Evolutionary conservation across 129 eudicot genomes (phyloP).

Genomic region (Glebionis coronaria): DNA sequence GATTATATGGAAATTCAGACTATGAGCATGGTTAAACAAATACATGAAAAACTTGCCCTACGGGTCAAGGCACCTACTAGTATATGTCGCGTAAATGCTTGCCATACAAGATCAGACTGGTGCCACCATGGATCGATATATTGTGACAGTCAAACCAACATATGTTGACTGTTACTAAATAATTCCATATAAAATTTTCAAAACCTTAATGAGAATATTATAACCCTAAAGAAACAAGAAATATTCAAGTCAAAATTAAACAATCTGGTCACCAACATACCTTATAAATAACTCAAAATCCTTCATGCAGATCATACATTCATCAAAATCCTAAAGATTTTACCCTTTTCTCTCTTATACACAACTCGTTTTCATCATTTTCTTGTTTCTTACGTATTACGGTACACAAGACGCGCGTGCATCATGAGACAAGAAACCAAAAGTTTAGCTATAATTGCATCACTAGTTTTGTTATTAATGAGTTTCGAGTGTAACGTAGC

Average conservation of each 20-base stretch:
- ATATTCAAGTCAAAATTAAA: constrained; percentile 2
- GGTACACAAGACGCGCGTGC: not conserved
- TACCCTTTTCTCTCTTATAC: constrained; percentile 11
- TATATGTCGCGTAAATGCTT: too few relatives aligned
- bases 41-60: too few relatives aligned
- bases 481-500: constrained; percentile 25
- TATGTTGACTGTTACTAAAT: not conserved
- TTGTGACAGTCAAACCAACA: too few relatives aligned
- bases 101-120: too few relatives aligned
- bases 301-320: constrained; percentile 23
- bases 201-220: too few relatives aligned
- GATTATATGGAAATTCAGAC: too few relatives aligned
- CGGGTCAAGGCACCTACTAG: too few relatives aligned
- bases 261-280: constrained; percentile 3
- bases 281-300: constrained; percentile 11
- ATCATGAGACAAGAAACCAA: too few relatives aligned
- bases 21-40: too few relatives aligned
- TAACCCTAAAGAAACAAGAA: not conserved
- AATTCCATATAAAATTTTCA: not conserved
- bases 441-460: constrained; percentile 4
- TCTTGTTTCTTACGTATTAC: not conserved
- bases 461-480: constrained; percentile 5
- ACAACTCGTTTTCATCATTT: constrained; percentile 8
- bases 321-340: not conserved
- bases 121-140: too few relatives aligned